These are phyloP conservation scores for Trichoderma simmonsii DNA, from an alignment of 2,329 filamentous ascomycete species.

Conservation along the genomic window DNA sequence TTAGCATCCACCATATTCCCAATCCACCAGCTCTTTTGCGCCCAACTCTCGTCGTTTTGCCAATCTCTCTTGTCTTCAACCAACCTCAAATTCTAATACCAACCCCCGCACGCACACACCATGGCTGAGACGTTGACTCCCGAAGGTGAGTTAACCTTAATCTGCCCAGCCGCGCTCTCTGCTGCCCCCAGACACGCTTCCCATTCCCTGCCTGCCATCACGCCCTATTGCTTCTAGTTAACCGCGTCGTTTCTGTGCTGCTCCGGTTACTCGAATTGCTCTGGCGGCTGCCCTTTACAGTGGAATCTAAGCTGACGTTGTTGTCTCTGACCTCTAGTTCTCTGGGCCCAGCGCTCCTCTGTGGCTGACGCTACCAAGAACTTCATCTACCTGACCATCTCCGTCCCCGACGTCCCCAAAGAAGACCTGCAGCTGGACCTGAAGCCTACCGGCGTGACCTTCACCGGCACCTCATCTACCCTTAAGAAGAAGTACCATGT, in stretches of 20 bases:
- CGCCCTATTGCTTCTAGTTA: neutral
- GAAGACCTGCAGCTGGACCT: conserved; percentile 78
- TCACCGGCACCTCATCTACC: conserved; percentile 76
- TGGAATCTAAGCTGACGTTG: neutral
- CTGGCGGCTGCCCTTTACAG: neutral
- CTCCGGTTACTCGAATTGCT: neutral
- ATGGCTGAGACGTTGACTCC: conserved; percentile 35
- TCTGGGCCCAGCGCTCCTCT: conserved; percentile 97
- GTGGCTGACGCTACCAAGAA: conserved; percentile 78
- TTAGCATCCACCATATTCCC: neutral
- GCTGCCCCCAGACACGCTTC: neutral
- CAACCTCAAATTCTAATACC: neutral
- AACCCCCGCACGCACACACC: conserved; percentile 5
- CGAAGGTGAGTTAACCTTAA: conserved; percentile 34
- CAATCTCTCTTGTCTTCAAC: neutral
- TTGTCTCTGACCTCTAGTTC: conserved; percentile 55
- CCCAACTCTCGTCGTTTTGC: neutral
- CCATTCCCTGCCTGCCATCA: neutral
- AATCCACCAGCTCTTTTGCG: neutral
- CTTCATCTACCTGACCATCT: conserved; percentile 90
- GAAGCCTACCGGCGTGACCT: conserved; percentile 71
- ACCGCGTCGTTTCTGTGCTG: neutral
- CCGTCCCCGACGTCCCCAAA: conserved; percentile 77
- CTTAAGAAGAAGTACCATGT: conserved; percentile 87
- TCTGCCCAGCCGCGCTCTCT: neutral